These are phyloP conservation scores for Puccinia triticina DNA, from an alignment of 1,284 basidiomycete species.

Conservation along the genomic window DNA sequence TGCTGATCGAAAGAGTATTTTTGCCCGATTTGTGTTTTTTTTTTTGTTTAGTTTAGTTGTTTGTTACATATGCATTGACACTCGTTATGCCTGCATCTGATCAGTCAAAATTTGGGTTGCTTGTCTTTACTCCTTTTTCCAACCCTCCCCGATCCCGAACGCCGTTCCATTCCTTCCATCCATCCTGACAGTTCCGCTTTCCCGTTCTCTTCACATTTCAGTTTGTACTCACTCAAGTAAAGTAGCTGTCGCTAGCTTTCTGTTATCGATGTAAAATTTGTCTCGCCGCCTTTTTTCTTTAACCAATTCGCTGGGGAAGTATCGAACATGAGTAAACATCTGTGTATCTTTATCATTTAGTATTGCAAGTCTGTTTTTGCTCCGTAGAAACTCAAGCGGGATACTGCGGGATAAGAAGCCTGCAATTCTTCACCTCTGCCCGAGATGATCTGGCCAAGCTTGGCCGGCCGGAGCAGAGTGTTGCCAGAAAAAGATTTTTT, in stretches of 20 bases:
- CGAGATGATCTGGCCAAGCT: no score
- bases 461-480: no score
- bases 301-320: background rate
- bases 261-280: background rate
- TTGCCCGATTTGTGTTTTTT: no score
- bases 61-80: conserved; percentile 5
- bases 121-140: background rate
- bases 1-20: no score
- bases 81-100: background rate
- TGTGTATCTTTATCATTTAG: background rate
- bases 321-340: background rate
- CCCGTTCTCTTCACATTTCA: background rate
- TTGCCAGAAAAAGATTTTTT: no score
- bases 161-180: no score
- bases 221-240: conserved; percentile 1
- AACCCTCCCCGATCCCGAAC: no score
- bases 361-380: background rate
- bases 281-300: background rate
- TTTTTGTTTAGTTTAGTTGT: background rate
- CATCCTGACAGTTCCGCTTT: background rate
- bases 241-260: background rate
- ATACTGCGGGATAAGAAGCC: no score
- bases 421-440: no score
- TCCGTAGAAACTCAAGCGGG: background rate
- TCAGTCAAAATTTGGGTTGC: background rate